Evolutionary conservation across 176 grass and related monocot species (phyloP), one percentile per base, ranked within the genome.

Genomic region (Rhynchospora tenuis): DNA sequence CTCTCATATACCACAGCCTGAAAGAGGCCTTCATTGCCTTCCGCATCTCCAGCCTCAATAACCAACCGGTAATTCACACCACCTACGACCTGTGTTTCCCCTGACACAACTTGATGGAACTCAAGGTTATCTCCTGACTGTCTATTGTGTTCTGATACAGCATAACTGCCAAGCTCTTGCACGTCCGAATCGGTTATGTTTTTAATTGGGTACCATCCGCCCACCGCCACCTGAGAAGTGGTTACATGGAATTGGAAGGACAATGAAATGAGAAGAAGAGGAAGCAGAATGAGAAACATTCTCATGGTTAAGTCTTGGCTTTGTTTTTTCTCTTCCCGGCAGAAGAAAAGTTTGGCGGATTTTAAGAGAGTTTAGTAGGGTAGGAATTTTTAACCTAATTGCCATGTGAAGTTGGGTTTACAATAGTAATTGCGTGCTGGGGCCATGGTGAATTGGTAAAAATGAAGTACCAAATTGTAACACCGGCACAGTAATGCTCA

Each of bases 1-100:
- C 66, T 89, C 88, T 93, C 91, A 70, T 55, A 93, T 1, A 93
- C 80, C 79, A 84, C 79, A 14, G 91, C 73, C 27, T 79, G 47
- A 64, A 84, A 90, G 22, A 23, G 28, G 22, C 24, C 56, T 74
- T 6, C 3, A 22, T 3, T 7, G 1, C 83, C 85, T 0, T 3
- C 1, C 1, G 38, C 31, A 59, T 66, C 63, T 3, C 22, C 24
- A 38, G 58, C 72, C 44, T 59, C 47, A 29, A 90, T 59, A 59
- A 76, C 12, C 46, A 93, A 69, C 43, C 79, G 82, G 86, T 90
- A 93, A 57, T 88, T 88, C 50, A 76, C 67, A 47, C 91, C 88
- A 29, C 70, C 22, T 52, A 90, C 86, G 15, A 86, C 91, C 81
- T 86, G 91, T 68, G 29, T 31, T 84, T 93, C 80, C n/a, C 86